Base-by-base conservation (phyloP, 306 rosid species). In the Malus sieversii region DNA sequence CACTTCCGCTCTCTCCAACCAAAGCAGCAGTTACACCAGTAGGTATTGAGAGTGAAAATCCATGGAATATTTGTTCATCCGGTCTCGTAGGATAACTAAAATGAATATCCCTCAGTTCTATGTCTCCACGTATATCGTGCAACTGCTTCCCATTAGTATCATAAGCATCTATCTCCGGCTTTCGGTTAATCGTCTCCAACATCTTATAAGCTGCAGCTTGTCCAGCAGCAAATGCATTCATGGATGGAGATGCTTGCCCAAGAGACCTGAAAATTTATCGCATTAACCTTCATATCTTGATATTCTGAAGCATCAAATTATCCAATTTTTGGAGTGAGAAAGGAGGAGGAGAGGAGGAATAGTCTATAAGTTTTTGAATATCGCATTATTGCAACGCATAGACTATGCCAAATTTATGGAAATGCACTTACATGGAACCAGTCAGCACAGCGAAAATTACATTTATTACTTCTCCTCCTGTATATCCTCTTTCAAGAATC, bases 1-100 rank as follows among this genome's bases (percentile, higher is more conserved):
- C 98, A 82, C 98, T 90, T 33, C 98, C 98, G 55, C 98, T 92
- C 73, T 92, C 87, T 33, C 97, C 97, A 40, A 92, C 97, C 82
- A 92, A 80, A 71, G 97, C 94, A 48, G 80, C 75, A 35, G 92
- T 90, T 30, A 82, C 84, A 30, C 97, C 97, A 53, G 90, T 87
- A 19, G 91, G 80, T 73, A 92, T 87, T 66, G 82, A 83, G 40
- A 92, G 78, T 18, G 88, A 85, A 82, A 92, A 90, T 65, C 88
- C 87, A 30, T 70, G 75, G 63, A 92, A 86, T 79, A 90, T 86
- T 29, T 58, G 64, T 79, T 87, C 92, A 38, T 84, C 82, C 4
- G 89, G 91, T 79, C 97, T 88, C 20, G 92, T 61, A 70, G 97
- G 96, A 82, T 92, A 92, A 82, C 88, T 80, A 80, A 92, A 92